Evolutionary conservation across 257 asterid species (phyloP), one percentile per base, ranked within the genome.

Genomic region (Hygrophila difformis): DNA sequence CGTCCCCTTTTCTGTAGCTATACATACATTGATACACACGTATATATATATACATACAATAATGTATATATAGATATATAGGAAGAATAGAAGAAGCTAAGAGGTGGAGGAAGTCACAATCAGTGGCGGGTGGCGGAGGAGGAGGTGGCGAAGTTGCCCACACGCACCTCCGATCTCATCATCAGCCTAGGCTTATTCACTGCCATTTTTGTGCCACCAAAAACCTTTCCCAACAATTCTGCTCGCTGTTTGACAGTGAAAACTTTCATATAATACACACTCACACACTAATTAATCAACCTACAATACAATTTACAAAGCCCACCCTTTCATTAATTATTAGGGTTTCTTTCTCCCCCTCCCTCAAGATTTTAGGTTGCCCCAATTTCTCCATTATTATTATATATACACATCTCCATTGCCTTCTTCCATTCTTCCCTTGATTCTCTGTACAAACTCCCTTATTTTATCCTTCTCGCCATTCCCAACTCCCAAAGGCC

Each of bases 151-250:
- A n/a, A n/a, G 36, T 58, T 55, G 60, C 66, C 66, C 64, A 52
- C 73, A 68, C 74, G 62, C 53, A 50, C 34, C 56, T 6, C 40
- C 43, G 20, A 31, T 53, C 73, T 42, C 59, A 55, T 47, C 55
- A 44, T 42, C 12, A 42, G 44, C 31, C 46, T 43, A 14, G 22
- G 16, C n/a, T n/a, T n/a, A n/a, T 17, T 9, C 2, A 12, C 29
- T 14, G 65, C 76, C 74, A 57, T 35, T 61, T 71, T 61, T 67
- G 65, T 62, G 74, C 78, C 76, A 67, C 72, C 21, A 56, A 50
- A 40, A 70, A 69, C 39, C 93, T 81, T 81, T 54, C 39, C 65
- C 84, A 55, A 60, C 81, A 81, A 77, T 81, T 77, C 84, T 55
- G 71, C 73, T 43, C 51, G 60, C 66, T 57, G 44, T 41, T n/a